phyloP scores from a whole-genome alignment of 2,329 filamentous ascomycete species.

The Gremmenia infestans region DNA sequence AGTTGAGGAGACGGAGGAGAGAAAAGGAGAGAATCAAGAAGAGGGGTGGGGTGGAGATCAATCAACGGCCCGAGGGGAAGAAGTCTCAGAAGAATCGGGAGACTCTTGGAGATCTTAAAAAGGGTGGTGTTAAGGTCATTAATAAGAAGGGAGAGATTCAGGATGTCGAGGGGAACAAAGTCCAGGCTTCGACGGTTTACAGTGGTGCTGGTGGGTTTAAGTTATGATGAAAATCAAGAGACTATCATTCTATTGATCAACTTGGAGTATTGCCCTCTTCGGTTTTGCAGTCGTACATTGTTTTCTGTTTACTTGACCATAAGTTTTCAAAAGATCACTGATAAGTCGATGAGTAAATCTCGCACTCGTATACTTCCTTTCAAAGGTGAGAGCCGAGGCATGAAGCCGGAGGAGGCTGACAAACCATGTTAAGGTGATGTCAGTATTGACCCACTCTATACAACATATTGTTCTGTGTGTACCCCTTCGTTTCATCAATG shows the following conservation, averaged over 20 bases:
- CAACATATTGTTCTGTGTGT: no score
- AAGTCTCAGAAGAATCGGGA: conserved; percentile 52
- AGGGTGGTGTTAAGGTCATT: conserved; percentile 87
- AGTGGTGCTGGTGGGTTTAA: conserved; percentile 55
- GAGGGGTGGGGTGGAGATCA: conserved; percentile 47
- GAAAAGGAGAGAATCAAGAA: conserved; percentile 84
- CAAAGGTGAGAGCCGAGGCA: no score
- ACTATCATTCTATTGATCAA: background rate
- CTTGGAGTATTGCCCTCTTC: no score
- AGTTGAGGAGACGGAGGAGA: conserved; percentile 66
- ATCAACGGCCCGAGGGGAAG: conserved; percentile 48
- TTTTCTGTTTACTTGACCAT: no score
- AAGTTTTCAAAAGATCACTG: no score
- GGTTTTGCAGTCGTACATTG: no score
- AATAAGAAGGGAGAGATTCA: conserved; percentile 82
- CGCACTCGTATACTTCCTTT: no score
- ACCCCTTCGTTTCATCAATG: no score
- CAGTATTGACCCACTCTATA: background rate
- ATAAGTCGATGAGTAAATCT: no score
- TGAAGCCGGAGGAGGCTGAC: background rate
- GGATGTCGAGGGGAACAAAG: conserved; percentile 77
- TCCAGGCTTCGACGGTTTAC: conserved; percentile 46
- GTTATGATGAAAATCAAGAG: conserved; percentile 39
- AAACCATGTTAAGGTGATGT: background rate
- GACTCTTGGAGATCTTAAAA: conserved; percentile 56